Evolutionary conservation across 768 basidiomycete genomes (phyloP).

Genomic region (Leucogyrophana mollusca): DNA sequence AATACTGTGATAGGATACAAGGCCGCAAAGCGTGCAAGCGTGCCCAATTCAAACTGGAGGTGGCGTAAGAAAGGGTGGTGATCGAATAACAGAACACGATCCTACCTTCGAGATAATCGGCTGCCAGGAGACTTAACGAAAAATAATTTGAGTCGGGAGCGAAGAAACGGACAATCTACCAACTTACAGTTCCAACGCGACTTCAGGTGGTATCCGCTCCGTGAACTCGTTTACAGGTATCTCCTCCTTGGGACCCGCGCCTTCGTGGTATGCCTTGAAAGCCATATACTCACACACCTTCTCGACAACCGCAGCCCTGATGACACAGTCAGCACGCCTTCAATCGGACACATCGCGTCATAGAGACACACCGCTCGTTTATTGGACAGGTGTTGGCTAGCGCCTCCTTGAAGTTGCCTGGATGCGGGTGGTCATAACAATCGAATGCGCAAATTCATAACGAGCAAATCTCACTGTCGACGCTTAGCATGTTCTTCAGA

Average conservation of each 20-base stretch:
- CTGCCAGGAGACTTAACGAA: slow-evolving; percentile 49
- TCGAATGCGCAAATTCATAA: slow-evolving; percentile 8
- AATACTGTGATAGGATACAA: too few relatives aligned
- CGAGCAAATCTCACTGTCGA: slow-evolving; percentile 49
- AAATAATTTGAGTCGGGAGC: background rate
- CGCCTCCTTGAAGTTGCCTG: slow-evolving; percentile 77
- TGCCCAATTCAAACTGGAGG: background rate
- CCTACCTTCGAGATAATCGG: slow-evolving; percentile 67
- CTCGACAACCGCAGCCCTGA: slow-evolving; percentile 71
- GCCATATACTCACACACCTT: slow-evolving; percentile 89
- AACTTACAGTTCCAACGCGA: slow-evolving; percentile 86
- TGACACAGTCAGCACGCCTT: background rate
- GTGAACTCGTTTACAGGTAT: slow-evolving; percentile 73
- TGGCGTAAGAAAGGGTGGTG: too few relatives aligned
- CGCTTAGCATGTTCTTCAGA: slow-evolving; percentile 77
- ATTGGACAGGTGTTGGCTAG: slow-evolving; percentile 66
- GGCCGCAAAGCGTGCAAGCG: too few relatives aligned
- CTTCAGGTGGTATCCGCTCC: slow-evolving; percentile 83
- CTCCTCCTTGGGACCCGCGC: slow-evolving; percentile 70
- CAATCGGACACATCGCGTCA: background rate
- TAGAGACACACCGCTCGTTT: slow-evolving; percentile 58
- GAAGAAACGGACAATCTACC: background rate
- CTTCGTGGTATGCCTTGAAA: slow-evolving; percentile 79
- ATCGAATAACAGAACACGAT: background rate
- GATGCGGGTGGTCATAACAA: slow-evolving; percentile 7